phyloP scores from a whole-genome alignment of 441 rosid genomes.

The Corymbia calophylla region DNA sequence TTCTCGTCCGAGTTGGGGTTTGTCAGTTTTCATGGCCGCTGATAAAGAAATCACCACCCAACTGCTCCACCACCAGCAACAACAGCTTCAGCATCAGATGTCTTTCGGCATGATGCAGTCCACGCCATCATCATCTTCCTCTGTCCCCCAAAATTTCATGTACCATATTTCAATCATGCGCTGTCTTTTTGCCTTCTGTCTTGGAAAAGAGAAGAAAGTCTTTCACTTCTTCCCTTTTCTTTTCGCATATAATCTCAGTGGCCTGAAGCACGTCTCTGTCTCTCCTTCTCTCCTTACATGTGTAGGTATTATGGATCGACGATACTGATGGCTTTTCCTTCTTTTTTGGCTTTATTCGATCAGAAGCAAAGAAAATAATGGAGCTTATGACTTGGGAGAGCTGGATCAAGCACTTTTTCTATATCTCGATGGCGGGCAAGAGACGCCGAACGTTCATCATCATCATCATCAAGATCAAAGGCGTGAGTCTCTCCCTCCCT shows the following conservation, averaged over 20 bases:
- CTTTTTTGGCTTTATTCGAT: neutral
- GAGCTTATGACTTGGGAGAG: slow-evolving; percentile 79
- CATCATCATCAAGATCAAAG: slow-evolving; percentile 65
- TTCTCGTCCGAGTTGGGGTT: neutral
- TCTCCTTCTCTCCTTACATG: neutral
- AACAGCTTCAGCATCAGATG: slow-evolving; percentile 29
- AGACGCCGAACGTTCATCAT: slow-evolving; percentile 3
- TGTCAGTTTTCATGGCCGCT: slow-evolving; percentile 36
- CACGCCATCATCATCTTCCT: slow-evolving; percentile 20
- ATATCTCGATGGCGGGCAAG: slow-evolving; percentile 77
- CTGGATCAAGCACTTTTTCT: slow-evolving; percentile 94
- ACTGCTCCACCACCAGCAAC: slow-evolving; percentile 9
- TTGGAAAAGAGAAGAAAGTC: neutral
- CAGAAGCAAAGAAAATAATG: slow-evolving; percentile 59
- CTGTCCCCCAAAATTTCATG: slow-evolving; percentile 70
- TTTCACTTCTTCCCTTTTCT: neutral
- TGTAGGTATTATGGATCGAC: neutral
- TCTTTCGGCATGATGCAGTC: slow-evolving; percentile 59
- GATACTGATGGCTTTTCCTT: neutral
- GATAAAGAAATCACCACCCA: slow-evolving; percentile 29
- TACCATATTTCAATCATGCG: slow-evolving; percentile 11
- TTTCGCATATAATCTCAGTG: neutral
- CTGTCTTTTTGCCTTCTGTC: neutral
- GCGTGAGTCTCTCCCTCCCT: slow-evolving; percentile 30
- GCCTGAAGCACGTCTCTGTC: neutral